These are phyloP conservation scores for Salix purpurea DNA, from an alignment of 345 rosid genomes.

Conservation along the genomic window DNA sequence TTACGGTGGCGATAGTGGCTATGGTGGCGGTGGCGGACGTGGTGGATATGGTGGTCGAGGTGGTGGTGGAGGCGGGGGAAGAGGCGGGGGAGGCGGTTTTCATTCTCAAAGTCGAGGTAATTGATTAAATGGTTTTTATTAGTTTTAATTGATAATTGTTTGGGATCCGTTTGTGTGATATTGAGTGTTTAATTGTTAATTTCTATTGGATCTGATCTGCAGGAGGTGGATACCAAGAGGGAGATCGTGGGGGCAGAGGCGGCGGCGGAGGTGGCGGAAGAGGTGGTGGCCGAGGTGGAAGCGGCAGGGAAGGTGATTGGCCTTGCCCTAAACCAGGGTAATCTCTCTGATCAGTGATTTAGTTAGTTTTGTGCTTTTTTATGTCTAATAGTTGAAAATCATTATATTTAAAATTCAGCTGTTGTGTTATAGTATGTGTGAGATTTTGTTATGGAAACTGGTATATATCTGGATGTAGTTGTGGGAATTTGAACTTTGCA, in stretches of 20 bases:
- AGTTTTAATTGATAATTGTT: constrained; percentile 12
- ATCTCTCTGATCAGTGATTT: background rate
- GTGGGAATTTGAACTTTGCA: constrained; percentile 95
- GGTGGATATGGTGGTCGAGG: constrained; percentile 11
- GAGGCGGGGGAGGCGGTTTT: constrained; percentile 18
- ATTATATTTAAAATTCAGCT: background rate
- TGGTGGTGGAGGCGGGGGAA: constrained; percentile 27
- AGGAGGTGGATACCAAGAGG: constrained; percentile 44
- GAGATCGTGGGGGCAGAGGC: constrained; percentile 57
- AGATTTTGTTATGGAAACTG: constrained; percentile 24
- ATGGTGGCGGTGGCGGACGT: constrained; percentile 24
- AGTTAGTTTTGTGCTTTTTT: background rate
- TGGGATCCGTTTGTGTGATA: background rate
- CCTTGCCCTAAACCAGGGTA: constrained; percentile 87
- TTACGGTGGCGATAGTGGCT: constrained; percentile 33
- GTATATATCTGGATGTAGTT: constrained; percentile 52
- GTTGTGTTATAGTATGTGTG: background rate
- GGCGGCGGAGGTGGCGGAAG: constrained; percentile 61
- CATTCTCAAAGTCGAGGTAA: constrained; percentile 43
- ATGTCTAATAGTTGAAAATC: background rate
- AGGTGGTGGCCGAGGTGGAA: constrained; percentile 53
- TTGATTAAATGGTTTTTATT: background rate
- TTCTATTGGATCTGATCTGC: constrained; percentile 11
- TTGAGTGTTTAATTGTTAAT: background rate
- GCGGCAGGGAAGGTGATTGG: constrained; percentile 98